Base-by-base conservation (phyloP, 2,329 filamentous ascomycete genomes). In the Rhynchosporium secalis region DNA sequence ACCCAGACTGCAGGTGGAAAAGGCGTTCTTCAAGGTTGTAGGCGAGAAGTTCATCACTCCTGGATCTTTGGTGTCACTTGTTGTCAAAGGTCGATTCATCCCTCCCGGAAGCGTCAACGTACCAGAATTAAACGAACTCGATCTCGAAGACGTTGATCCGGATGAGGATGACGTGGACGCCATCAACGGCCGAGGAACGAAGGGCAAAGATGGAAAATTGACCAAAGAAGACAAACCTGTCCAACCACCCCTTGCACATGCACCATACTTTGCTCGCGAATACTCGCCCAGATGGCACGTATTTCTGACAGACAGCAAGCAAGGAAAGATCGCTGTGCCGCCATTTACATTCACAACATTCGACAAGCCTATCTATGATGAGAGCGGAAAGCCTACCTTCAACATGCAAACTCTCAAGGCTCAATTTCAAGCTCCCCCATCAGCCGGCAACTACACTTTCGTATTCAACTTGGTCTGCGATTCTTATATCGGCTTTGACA, bases 1-100 rank as follows among this genome's bases (percentile, higher is more conserved):
- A 33, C 95, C 95, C 1, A 85, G 86, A 66, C 82, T 99, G 60
- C 85, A 90, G 62, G 86, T 99, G 10, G 91, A 92, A 72, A 96
- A 92, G 78, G 91, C 92, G 7, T 99, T 96, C 78, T 99, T 99
- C 86, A 99, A 99, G 81, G 96, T 99, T 51, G 88, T 92, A 58
- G 95, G 95, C 73, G 96, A 99, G 78, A 91, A 90, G 68, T 90
- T 89, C 75, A 91, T 99, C 72, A 96, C 94, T 38, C 93, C 95
- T 6, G 91, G 90, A 62, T 96, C 92, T 61, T 84, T 99, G 43
- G 94, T 98, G 28, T 94, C 93, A 65, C 88, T 99, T 36, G 92
- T 99, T 57, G 86, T 99, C 74, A 99, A 99, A 80, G 92, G 90
- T 38, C 92, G 95, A 61, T 90, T 98, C 73, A 87, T 98, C 54